A percentile compares a stretch with the other conserved stretches of the same genome.
Conservation (phyloP, 1,284 basidiomycete genomes). For the Fistulinella staudtii region DNA sequence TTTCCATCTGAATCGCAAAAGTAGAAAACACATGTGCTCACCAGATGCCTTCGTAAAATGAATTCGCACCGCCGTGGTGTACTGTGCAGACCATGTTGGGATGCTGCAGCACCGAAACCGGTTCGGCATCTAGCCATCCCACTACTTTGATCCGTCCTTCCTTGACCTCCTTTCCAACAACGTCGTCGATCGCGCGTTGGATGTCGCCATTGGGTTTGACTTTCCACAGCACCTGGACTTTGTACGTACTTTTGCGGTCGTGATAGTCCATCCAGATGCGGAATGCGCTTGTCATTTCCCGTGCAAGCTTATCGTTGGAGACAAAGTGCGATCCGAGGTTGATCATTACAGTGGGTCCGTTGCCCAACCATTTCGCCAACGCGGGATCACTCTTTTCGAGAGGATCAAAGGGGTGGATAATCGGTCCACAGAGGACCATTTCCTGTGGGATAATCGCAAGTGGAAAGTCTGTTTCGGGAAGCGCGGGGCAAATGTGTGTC, state of each 20-base stretch:
- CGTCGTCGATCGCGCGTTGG: neutral
- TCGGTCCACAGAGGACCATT: neutral
- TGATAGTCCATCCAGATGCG: neutral
- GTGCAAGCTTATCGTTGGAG: neutral
- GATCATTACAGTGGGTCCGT: neutral
- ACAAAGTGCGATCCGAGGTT: neutral
- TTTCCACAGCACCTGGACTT: neutral
- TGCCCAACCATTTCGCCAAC: neutral
- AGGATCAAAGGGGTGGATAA: neutral
- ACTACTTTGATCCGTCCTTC: conserved; percentile 1
- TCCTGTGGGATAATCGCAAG: neutral
- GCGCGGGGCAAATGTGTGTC: neutral
- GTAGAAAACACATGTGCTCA: too few species aligned
- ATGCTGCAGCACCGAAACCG: neutral
- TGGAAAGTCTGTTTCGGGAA: neutral
- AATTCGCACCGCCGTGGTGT: conserved; percentile 6
- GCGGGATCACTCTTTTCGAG: neutral
- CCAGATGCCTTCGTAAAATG: conserved; percentile 15
- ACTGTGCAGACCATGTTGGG: neutral
- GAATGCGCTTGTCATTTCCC: neutral
- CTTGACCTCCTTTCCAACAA: neutral
- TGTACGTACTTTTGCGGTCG: neutral
- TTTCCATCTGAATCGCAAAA: too few species aligned
- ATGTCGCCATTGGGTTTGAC: neutral
- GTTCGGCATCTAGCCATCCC: neutral